phyloP scores from a whole-genome alignment of 306 rosid genomes.

The Ormosia emarginata region DNA sequence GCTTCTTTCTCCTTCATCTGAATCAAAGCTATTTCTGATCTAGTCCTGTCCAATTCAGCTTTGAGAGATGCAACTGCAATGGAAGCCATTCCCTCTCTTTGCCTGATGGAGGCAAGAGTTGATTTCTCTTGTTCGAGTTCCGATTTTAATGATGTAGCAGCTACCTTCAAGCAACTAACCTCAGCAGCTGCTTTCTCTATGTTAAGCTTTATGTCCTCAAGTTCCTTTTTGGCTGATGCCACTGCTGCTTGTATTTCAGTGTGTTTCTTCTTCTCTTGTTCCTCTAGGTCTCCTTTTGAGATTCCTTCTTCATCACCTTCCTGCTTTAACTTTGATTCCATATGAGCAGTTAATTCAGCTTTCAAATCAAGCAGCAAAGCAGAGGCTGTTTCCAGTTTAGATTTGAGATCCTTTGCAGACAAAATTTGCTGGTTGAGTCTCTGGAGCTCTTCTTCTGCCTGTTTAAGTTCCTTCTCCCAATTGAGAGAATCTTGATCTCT shows the following conservation, averaged over 20 bases:
- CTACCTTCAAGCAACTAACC: slow-evolving; percentile 79
- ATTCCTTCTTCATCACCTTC: slow-evolving; percentile 44
- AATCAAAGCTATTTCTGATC: slow-evolving; percentile 79
- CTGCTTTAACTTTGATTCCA: slow-evolving; percentile 74
- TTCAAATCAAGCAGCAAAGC: slow-evolving; percentile 77
- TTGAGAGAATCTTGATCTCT: slow-evolving; percentile 91
- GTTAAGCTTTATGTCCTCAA: slow-evolving; percentile 79
- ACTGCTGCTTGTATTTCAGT: slow-evolving; percentile 71
- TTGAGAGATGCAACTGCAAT: slow-evolving; percentile 87
- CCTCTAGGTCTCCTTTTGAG: slow-evolving; percentile 42
- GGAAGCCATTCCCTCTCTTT: slow-evolving; percentile 98
- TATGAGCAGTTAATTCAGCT: slow-evolving; percentile 81
- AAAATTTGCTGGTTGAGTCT: slow-evolving; percentile 65
- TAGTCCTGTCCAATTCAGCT: slow-evolving; percentile 79
- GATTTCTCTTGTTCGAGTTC: slow-evolving; percentile 87
- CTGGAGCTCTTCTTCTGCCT: slow-evolving; percentile 85
- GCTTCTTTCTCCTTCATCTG: slow-evolving; percentile 96
- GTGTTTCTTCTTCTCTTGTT: slow-evolving; percentile 51
- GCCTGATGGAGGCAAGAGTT: slow-evolving; percentile 58
- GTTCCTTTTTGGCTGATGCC: slow-evolving; percentile 73
- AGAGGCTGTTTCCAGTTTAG: slow-evolving; percentile 79
- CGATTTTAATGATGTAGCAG: slow-evolving; percentile 66
- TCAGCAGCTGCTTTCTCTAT: slow-evolving; percentile 87
- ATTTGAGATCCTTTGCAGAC: slow-evolving; percentile 79
- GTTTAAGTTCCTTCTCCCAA: slow-evolving; percentile 93